Evolutionary conservation across 345 rosid genomes (phyloP).

Genomic region (Gossypium anomalum): DNA sequence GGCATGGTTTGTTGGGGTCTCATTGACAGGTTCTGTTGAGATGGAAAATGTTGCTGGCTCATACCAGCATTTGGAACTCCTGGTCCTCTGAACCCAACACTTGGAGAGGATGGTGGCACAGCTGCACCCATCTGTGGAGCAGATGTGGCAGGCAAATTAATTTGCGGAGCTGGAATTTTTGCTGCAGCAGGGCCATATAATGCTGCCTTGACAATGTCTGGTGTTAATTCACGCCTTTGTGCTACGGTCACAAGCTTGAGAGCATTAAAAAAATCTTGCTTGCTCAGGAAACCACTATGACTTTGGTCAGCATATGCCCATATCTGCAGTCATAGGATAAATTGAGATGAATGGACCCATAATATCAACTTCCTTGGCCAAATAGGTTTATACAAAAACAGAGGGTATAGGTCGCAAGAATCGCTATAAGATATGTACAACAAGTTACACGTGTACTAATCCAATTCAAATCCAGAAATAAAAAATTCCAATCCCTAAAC

Average conservation of each 20-base stretch:
- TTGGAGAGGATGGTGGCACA: constrained; percentile 22
- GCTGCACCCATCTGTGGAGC: constrained; percentile 33
- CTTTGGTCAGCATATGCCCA: constrained; percentile 87
- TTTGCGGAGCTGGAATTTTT: constrained; percentile 88
- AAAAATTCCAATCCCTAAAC: not conserved
- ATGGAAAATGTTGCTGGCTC: constrained; percentile 45
- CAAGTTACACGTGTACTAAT: not conserved
- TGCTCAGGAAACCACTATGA: constrained; percentile 72
- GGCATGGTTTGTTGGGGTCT: constrained; percentile 43
- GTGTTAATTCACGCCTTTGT: constrained; percentile 89
- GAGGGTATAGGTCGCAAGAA: not conserved
- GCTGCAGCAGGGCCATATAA: constrained; percentile 92
- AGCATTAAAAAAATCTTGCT: constrained; percentile 77
- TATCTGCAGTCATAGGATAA: constrained; percentile 31
- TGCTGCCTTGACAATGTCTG: constrained; percentile 94
- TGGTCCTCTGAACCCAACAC: constrained; percentile 57
- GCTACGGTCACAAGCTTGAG: constrained; percentile 96
- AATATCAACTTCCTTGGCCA: not conserved
- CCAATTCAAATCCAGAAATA: not conserved
- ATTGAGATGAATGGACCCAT: constrained; percentile 10
- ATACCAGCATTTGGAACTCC: constrained; percentile 46
- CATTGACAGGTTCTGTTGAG: constrained; percentile 49
- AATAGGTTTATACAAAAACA: not conserved
- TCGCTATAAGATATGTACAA: not conserved
- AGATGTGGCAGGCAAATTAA: constrained; percentile 54